Evolutionary conservation across 2,329 filamentous ascomycete genomes (phyloP).

Genomic region (Verticillium dahliae): DNA sequence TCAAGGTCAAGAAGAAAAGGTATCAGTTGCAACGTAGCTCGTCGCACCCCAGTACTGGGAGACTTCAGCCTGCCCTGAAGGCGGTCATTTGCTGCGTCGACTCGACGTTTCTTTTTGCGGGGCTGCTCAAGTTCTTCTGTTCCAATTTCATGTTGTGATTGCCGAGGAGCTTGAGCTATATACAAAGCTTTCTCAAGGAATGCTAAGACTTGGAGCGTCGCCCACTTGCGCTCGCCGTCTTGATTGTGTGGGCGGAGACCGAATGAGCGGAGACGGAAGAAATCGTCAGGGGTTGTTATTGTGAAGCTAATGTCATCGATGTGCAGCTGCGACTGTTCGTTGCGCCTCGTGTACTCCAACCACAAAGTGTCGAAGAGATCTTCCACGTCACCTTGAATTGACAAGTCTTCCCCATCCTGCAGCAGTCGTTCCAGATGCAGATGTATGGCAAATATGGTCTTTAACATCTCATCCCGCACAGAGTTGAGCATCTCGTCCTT

Average conservation of each 20-base stretch:
- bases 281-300: slow-evolving; percentile 33
- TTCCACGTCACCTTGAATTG: slow-evolving; percentile 44
- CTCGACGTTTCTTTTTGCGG: slow-evolving; percentile 46
- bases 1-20: slow-evolving; percentile 47
- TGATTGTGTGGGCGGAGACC: slow-evolving; percentile 45
- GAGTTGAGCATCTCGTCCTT: slow-evolving; percentile 54
- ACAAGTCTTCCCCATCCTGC: slow-evolving; percentile 30
- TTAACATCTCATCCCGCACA: slow-evolving; percentile 72
- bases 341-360: slow-evolving; percentile 68
- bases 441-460: slow-evolving; percentile 60
- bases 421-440: slow-evolving; percentile 55
- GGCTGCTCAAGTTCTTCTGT: slow-evolving; percentile 35
- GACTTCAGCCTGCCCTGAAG: slow-evolving; percentile 42
- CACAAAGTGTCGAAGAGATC: slow-evolving; percentile 67
- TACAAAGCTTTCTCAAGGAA: slow-evolving; percentile 46
- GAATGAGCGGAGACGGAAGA: slow-evolving; percentile 43
- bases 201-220: slow-evolving; percentile 50
- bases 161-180: slow-evolving; percentile 1
- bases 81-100: slow-evolving; percentile 34
- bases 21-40: slow-evolving; percentile 50
- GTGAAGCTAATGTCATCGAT: slow-evolving; percentile 67
- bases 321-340: slow-evolving; percentile 66
- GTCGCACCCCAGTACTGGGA: slow-evolving; percentile 32
- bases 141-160: background rate
- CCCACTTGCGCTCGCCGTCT: slow-evolving; percentile 55